phyloP scores from a whole-genome alignment of 2,329 filamentous ascomycete species.

The Elsinoe australis region DNA sequence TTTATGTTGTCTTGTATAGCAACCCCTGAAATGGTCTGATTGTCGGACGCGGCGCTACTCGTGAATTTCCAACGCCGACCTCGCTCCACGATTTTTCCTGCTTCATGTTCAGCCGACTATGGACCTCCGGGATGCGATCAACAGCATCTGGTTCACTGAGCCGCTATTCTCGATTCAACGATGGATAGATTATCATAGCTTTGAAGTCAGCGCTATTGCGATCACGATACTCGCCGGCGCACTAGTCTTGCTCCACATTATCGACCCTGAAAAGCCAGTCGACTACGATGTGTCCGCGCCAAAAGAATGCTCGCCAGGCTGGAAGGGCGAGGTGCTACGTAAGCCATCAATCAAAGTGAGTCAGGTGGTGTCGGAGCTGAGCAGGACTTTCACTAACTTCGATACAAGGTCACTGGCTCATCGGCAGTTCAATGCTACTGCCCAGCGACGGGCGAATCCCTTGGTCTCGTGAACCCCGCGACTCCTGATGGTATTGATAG shows the following conservation, averaged over 20 bases:
- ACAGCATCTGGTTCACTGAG: too few relatives aligned
- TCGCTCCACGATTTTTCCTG: too few relatives aligned
- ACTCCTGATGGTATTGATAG: constrained; percentile 71
- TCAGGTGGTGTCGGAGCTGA: constrained; percentile 28
- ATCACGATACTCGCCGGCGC: too few relatives aligned
- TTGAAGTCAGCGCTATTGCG: too few relatives aligned
- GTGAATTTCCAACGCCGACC: too few relatives aligned
- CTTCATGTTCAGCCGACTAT: too few relatives aligned
- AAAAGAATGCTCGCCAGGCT: constrained; percentile 48
- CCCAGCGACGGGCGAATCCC: constrained; percentile 77
- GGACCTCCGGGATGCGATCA: too few relatives aligned
- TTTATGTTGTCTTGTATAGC: too few relatives aligned
- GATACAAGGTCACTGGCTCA: constrained; percentile 54
- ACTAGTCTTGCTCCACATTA: not conserved
- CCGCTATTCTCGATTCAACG: too few relatives aligned
- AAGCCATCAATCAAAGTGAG: constrained; percentile 51
- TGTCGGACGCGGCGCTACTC: too few relatives aligned
- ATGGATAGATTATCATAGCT: too few relatives aligned
- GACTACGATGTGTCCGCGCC: constrained; percentile 56
- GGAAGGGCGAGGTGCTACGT: constrained; percentile 51
- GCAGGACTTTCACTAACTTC: not conserved
- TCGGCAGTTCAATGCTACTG: constrained; percentile 75
- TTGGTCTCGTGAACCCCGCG: constrained; percentile 70
- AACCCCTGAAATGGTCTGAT: too few relatives aligned
- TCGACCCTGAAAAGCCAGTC: constrained; percentile 37